Conservation (phyloP, 345 rosid genomes). For the Boechera divaricarpa region DNA sequence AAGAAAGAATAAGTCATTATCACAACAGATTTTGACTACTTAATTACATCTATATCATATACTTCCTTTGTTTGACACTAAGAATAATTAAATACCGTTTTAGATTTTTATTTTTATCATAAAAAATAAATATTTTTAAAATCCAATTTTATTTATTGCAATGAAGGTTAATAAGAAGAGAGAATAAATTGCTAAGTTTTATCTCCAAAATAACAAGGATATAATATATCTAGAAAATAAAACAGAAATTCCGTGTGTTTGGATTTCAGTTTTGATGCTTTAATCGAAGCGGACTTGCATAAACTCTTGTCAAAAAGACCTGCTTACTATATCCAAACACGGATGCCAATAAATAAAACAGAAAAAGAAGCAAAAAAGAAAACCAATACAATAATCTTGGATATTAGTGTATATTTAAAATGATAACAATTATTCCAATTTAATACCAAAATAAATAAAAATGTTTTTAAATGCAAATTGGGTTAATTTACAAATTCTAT, state of each 20-base stretch:
- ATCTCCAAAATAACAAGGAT: too few species aligned
- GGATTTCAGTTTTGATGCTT: not conserved
- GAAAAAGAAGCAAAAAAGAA: not conserved
- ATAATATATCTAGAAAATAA: not conserved
- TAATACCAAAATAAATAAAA: not conserved
- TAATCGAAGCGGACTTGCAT: not conserved
- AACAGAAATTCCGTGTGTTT: not conserved
- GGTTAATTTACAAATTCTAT: constrained; percentile 7
- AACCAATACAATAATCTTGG: not conserved
- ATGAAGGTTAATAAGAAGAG: too few species aligned
- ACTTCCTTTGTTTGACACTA: not conserved
- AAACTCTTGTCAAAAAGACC: not conserved
- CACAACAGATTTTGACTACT: not conserved
- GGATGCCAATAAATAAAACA: not conserved
- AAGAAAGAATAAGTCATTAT: not conserved
- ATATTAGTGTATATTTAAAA: not conserved
- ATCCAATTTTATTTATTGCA: not conserved
- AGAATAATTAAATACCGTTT: not conserved
- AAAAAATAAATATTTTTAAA: not conserved
- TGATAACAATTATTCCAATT: not conserved
- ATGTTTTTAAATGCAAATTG: not conserved
- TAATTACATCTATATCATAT: not conserved
- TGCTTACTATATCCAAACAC: too few species aligned
- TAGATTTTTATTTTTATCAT: not conserved
- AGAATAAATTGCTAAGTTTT: too few species aligned